Percentiles rank a stretch among this genome's conserved stretches.
phyloP scores from a whole-genome alignment of 768 basidiomycete species.

The Ramaria rubella region DNA sequence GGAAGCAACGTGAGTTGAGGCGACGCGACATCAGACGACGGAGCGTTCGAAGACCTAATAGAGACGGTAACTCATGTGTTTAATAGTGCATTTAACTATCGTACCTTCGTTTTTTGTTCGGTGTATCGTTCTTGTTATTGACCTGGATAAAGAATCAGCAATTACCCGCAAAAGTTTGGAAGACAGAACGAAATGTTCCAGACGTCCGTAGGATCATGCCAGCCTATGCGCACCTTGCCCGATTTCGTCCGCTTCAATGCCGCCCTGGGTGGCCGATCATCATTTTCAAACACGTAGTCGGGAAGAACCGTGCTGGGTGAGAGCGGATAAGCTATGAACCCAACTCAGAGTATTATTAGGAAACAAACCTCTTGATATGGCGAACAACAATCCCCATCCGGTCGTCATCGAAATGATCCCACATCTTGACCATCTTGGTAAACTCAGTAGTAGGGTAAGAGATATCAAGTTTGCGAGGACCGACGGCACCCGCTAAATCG shows the following conservation, averaged over 20 bases:
- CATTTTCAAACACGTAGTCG: slow-evolving; percentile 75
- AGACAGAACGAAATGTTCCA: slow-evolving; percentile 24
- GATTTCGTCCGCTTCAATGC: slow-evolving; percentile 70
- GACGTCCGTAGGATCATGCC: slow-evolving; percentile 12
- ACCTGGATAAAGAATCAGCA: slow-evolving; percentile 37
- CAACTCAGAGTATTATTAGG: slow-evolving; percentile 11
- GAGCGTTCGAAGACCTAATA: slow-evolving; percentile 8
- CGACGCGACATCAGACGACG: background rate
- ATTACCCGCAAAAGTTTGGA: background rate
- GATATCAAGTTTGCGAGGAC: slow-evolving; percentile 84
- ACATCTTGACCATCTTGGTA: slow-evolving; percentile 85
- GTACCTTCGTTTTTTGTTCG: slow-evolving; percentile 80
- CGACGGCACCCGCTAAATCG: slow-evolving; percentile 43
- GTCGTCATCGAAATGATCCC: slow-evolving; percentile 90
- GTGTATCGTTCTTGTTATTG: slow-evolving; percentile 60
- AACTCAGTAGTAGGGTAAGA: slow-evolving; percentile 97
- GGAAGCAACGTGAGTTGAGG: slow-evolving; percentile 36
- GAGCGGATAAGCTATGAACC: background rate
- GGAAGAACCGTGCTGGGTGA: slow-evolving; percentile 59
- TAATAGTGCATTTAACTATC: slow-evolving; percentile 24
- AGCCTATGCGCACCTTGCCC: slow-evolving; percentile 38
- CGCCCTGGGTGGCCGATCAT: slow-evolving; percentile 67
- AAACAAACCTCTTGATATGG: slow-evolving; percentile 78
- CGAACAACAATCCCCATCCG: slow-evolving; percentile 93
- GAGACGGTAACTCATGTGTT: background rate